Evolutionary conservation across 805 yeast genomes (phyloP), one percentile per base, ranked within the genome.

Genomic region (Isabelozyma pseudorhagii): DNA sequence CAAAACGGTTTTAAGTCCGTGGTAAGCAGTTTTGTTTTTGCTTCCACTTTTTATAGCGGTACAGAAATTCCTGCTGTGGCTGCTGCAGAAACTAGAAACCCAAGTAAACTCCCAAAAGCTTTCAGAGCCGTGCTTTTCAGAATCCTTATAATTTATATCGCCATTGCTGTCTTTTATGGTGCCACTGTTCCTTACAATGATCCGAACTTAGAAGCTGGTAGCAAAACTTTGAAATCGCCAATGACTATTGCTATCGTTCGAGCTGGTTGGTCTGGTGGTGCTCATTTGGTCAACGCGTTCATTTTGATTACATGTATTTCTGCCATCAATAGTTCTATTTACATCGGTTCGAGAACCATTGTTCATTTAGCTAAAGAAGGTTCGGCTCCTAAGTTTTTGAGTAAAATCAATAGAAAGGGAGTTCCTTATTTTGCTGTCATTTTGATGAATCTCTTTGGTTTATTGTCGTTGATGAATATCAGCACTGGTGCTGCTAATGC

Each of bases 281-380:
- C 78, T 8, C 79, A 84, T 57, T 72, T 83, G 52, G 71, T 83
- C 54, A 83, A 83, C 54, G 82, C 89, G 0, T 78, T 87, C 57
- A 78, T 86, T 53, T 67, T 84, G 50, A 60, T 84, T 11, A 83
- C 87, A 2, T 81, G 88, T 57, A 64, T 87, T 41, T 82, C 87
- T 31, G 87, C 92, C 5, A 81, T 85, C 59, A 86, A 86, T 67
- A 77, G 87, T 40, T 80, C 87, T 36, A 81, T 85, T 46, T 86
- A 81, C 63, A 77, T 85, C 63, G 89, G 87, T 9, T 81, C 89
- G 3, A 74, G 92, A 63, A 78, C 89, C 1, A 70, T 86, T 11
- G 80, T 85, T 53, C 82, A 80, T 48, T 75, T 85, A 75, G 83
- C 90, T 5, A 70, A 77, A 51, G 83, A 79, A 48, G 82, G 84